Base-by-base conservation (phyloP, 2,329 filamentous ascomycete genomes). In the Sporothrix schenckii region DNA sequence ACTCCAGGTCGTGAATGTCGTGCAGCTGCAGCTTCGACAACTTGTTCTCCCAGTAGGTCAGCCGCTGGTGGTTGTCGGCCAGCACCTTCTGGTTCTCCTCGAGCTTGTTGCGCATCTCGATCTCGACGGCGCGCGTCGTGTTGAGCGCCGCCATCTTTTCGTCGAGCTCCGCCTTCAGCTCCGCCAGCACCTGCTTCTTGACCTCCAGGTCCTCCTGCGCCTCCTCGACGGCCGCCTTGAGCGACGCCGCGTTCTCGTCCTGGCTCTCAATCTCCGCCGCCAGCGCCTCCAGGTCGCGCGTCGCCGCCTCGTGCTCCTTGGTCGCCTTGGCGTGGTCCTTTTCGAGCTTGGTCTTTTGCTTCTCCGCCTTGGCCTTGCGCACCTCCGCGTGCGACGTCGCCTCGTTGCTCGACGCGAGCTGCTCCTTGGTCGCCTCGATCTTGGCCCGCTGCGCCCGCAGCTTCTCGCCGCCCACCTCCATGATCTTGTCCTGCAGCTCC, bases 41-140 rank as follows among this genome's bases (percentile, higher is more conserved):
- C 82, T 98, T 97, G 72, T 97, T 92, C 69, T 93, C 84, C 93
- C 94, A 98, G 82, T 97, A 92, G 50, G 85, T 86, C 53, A 92
- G 86, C 72, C 92, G 89, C 80, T 92, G 94, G 79, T 96, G 89
- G 80, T 96, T 97, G 77, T 98, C 94, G 0, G 83, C 80, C 16
- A 98, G 86, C 11, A 90, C 88, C 81, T 99, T 99, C 74, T 97
- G 92, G 79, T 94, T 95, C 78, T 98, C 94, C 77, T 98, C 95
- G 1, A 99, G 89, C 82, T 97, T 97, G 81, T 98, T 98, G 73
- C 92, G 91, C 93, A 98, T 97, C 80, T 99, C 95, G 72, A 99
- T 97, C 80, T 99, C 95, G 3, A 91, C 84, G 0, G 93, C 94
- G 11, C 94, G 88, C 0, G 91, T 97, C 77, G 93, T 91, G 77